Conservation (phyloP, 1,139 yeast species). For the Geotrichum klebahnii region DNA sequence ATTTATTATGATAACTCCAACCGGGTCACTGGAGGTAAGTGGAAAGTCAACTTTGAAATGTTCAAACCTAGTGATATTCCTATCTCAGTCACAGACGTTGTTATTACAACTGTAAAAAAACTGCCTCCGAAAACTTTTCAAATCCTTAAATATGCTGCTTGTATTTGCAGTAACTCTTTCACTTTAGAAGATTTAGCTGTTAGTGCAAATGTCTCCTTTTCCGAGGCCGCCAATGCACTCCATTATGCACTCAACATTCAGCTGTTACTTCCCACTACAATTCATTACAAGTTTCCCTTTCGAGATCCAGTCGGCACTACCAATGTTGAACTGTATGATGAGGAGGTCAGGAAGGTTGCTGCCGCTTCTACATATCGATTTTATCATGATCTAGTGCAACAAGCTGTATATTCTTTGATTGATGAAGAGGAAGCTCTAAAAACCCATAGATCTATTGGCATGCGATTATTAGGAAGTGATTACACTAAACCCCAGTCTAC, state of each 20-base stretch:
- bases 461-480: conserved; percentile 40
- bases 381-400: conserved; percentile 42
- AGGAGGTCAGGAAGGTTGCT: conserved; percentile 43
- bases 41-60: conserved; percentile 34
- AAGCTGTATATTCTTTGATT: conserved; percentile 38
- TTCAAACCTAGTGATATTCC: conserved; percentile 28
- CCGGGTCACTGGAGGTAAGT: conserved; percentile 28
- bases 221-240: conserved; percentile 38
- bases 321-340: conserved; percentile 41
- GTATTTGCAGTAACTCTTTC: conserved; percentile 46
- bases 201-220: conserved; percentile 41
- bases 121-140: conserved; percentile 30
- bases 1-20: conserved; percentile 29
- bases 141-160: conserved; percentile 46
- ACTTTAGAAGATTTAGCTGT: conserved; percentile 45
- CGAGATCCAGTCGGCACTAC: conserved; percentile 42
- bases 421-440: conserved; percentile 36
- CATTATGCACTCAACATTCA: conserved; percentile 41
- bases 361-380: conserved; percentile 39
- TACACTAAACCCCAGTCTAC: conserved; percentile 27
- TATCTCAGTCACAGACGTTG: conserved; percentile 30
- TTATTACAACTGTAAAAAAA: conserved; percentile 28
- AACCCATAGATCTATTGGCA: conserved; percentile 46
- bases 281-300: conserved; percentile 51
- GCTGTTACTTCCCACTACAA: conserved; percentile 44